These are phyloP conservation scores for Thielaviopsis cerberus DNA, from an alignment of 2,329 filamentous ascomycete genomes.

Conservation along the genomic window DNA sequence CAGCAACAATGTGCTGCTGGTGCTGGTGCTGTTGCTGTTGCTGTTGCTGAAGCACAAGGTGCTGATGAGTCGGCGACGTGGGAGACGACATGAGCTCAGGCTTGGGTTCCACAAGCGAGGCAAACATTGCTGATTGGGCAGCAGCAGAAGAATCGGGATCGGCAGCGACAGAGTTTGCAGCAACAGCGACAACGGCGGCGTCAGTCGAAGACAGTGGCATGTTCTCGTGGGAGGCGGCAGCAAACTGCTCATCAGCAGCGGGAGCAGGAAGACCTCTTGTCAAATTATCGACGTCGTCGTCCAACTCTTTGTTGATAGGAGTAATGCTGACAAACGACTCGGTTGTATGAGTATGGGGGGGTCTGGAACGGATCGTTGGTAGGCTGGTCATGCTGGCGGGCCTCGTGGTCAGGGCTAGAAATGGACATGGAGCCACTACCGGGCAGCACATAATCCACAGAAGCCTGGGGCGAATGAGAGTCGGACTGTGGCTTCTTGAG, in stretches of 20 bases:
- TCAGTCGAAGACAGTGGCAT: not conserved
- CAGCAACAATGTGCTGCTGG: not conserved
- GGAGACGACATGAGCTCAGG: conserved; percentile 2
- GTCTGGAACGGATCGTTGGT: conserved; percentile 20
- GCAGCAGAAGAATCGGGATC: not conserved
- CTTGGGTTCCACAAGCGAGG: conserved; percentile 11
- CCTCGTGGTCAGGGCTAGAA: conserved; percentile 26
- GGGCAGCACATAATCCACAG: conserved; percentile 23
- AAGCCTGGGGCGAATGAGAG: conserved; percentile 22
- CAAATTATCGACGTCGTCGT: conserved; percentile 4
- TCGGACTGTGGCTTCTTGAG: conserved; percentile 29
- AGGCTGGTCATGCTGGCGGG: conserved; percentile 21
- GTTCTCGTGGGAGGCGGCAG: not conserved
- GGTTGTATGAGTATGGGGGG: conserved; percentile 9
- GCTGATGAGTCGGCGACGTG: conserved; percentile 1
- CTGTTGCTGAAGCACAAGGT: not conserved
- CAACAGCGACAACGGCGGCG: conserved; percentile 2
- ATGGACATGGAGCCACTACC: conserved; percentile 24
- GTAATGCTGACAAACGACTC: conserved; percentile 10
- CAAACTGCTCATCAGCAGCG: not conserved
- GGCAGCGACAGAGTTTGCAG: conserved; percentile 1
- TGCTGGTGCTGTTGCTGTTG: not conserved
- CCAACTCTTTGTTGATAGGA: conserved; percentile 10
- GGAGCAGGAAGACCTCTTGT: not conserved
- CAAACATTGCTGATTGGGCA: conserved; percentile 1